phyloP scores from a whole-genome alignment of 495 filamentous ascomycete species.

The Neurospora sp. region DNA sequence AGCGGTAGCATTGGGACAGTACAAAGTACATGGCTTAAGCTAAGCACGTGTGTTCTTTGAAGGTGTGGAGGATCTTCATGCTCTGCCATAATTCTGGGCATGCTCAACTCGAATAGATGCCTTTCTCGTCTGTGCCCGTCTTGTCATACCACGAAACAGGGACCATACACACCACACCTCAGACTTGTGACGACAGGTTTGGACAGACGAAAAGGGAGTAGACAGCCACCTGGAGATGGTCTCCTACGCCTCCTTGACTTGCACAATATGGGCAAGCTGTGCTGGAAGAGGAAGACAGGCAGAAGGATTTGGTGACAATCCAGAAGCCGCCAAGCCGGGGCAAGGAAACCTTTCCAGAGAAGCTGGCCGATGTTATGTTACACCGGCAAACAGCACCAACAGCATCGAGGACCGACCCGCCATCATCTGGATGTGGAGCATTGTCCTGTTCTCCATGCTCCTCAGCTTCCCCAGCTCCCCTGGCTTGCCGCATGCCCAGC shows the following conservation, averaged over 20 bases:
- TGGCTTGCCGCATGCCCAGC: background rate
- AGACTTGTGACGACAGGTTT: background rate
- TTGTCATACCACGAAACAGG: background rate
- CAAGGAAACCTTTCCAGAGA: background rate
- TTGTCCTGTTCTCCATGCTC: background rate
- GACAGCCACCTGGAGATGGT: background rate
- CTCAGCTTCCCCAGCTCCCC: background rate
- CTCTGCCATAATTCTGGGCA: background rate
- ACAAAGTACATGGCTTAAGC: background rate
- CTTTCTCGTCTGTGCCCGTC: background rate
- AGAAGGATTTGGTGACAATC: background rate
- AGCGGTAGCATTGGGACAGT: background rate
- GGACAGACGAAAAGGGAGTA: background rate
- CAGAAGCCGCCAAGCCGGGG: background rate
- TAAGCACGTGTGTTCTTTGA: background rate
- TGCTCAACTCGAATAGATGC: background rate
- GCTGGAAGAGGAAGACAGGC: background rate
- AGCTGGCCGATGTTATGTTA: background rate
- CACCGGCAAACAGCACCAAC: background rate
- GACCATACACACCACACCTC: background rate
- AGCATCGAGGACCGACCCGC: background rate
- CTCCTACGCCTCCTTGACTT: background rate
- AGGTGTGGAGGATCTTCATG: background rate
- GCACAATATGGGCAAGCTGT: background rate
- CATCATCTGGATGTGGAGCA: background rate